These are phyloP conservation scores for Moniliella sp. DNA, from an alignment of 1,284 basidiomycete genomes.

Conservation along the genomic window DNA sequence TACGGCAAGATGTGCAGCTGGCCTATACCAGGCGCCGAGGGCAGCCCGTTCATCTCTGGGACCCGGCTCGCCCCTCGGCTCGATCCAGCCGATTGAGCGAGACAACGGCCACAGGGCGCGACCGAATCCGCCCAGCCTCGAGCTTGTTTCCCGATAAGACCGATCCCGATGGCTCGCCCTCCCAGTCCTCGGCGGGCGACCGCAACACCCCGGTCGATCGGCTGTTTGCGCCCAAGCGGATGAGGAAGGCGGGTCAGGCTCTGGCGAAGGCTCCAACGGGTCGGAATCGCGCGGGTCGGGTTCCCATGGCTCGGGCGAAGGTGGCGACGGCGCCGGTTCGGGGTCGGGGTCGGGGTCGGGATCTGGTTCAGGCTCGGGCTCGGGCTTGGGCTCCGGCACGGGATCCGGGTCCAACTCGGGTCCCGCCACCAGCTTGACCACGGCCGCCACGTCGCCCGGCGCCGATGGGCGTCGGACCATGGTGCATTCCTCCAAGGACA, in stretches of 20 bases:
- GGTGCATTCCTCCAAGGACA: too few relatives aligned
- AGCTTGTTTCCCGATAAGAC: background rate
- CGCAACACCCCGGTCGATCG: background rate
- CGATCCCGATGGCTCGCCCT: background rate
- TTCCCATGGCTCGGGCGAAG: background rate
- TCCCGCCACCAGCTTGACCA: too few relatives aligned
- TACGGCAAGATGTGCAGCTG: conserved; percentile 21
- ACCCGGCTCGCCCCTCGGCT: background rate
- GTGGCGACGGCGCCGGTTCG: background rate
- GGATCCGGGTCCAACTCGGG: too few relatives aligned
- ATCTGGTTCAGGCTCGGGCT: too few relatives aligned
- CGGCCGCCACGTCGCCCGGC: too few relatives aligned
- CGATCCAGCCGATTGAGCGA: too few relatives aligned
- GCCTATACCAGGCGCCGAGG: background rate
- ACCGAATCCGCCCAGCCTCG: background rate
- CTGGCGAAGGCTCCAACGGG: too few relatives aligned
- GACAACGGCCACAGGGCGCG: background rate
- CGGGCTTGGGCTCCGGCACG: too few relatives aligned
- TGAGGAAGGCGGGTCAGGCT: background rate
- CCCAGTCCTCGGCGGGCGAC: background rate
- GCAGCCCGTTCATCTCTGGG: too few relatives aligned
- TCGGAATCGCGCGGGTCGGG: background rate
- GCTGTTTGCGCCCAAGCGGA: background rate
- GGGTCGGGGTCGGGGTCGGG: background rate
- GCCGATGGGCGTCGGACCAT: too few relatives aligned